These are phyloP conservation scores for Tripterygium wilfordii DNA, from an alignment of 177 flowering plant genomes.

Conservation along the genomic window DNA sequence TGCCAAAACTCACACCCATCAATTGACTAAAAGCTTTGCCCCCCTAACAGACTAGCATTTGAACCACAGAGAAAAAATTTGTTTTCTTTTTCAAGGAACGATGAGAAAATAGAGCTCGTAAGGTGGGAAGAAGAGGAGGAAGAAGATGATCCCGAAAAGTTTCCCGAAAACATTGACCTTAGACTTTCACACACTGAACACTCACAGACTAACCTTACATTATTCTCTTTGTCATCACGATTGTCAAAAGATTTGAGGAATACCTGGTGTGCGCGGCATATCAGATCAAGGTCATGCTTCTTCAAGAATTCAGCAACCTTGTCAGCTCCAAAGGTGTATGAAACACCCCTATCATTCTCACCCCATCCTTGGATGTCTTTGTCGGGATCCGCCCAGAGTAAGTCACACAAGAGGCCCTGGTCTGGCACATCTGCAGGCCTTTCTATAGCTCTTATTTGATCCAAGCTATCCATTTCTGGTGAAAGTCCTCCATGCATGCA, in stretches of 20 bases:
- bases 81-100: no score
- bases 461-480: constrained; percentile 46
- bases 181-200: no score
- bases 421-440: constrained; percentile 58
- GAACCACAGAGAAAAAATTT: no score
- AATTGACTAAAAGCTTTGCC: no score
- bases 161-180: no score
- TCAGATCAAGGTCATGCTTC: constrained; percentile 56
- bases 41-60: no score
- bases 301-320: constrained; percentile 46
- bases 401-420: constrained; percentile 52
- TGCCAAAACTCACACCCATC: no score
- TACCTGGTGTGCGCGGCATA: constrained; percentile 66
- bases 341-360: constrained; percentile 55
- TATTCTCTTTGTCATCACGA: no score
- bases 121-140: no score
- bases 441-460: constrained; percentile 44
- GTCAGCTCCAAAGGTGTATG: constrained; percentile 49
- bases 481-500: constrained; percentile 69
- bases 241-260: neutral
- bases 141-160: no score
- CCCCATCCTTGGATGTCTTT: constrained; percentile 53
- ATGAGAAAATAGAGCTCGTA: no score
- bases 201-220: no score
- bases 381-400: constrained; percentile 55